A percentile compares a stretch with the other conserved stretches of the same genome.
Conservation (phyloP, 176 grass and related monocot genomes). For the Oryza longistaminata region DNA sequence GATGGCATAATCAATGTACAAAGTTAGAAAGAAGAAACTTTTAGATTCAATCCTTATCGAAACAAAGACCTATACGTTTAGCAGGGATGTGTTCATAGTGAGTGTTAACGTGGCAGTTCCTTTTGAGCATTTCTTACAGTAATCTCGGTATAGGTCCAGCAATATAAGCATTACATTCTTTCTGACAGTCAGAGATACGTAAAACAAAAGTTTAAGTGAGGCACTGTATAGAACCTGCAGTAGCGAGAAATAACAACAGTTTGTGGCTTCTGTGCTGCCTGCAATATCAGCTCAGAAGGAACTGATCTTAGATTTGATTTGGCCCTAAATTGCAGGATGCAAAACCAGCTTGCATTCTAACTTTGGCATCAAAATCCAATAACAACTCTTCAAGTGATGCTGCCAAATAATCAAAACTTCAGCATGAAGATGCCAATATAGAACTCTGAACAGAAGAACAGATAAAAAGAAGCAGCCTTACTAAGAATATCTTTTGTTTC, state of each 20-base stretch:
- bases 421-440: constrained; percentile 26
- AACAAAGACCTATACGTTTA: constrained; percentile 71
- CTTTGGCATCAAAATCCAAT: constrained; percentile 84
- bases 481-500: constrained; percentile 66
- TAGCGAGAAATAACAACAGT: constrained; percentile 27
- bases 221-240: constrained; percentile 10
- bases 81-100: constrained; percentile 80
- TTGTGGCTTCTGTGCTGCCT: constrained; percentile 51
- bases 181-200: constrained; percentile 66
- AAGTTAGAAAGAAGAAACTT: constrained; percentile 53
- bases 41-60: constrained; percentile 72
- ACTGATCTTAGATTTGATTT: constrained; percentile 70
- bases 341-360: constrained; percentile 72
- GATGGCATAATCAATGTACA: constrained; percentile 11
- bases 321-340: constrained; percentile 73
- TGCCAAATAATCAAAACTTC: constrained; percentile 42
- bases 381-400: constrained; percentile 75
- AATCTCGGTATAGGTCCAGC: constrained; percentile 71
- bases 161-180: constrained; percentile 80
- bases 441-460: constrained; percentile 31
- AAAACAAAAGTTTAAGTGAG: constrained; percentile 38
- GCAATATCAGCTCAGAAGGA: constrained; percentile 66
- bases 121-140: constrained; percentile 79
- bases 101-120: constrained; percentile 47
- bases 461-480: constrained; percentile 38